Base-by-base conservation (phyloP, 1,284 basidiomycete species). In the Fomitopsis schrenkii region DNA sequence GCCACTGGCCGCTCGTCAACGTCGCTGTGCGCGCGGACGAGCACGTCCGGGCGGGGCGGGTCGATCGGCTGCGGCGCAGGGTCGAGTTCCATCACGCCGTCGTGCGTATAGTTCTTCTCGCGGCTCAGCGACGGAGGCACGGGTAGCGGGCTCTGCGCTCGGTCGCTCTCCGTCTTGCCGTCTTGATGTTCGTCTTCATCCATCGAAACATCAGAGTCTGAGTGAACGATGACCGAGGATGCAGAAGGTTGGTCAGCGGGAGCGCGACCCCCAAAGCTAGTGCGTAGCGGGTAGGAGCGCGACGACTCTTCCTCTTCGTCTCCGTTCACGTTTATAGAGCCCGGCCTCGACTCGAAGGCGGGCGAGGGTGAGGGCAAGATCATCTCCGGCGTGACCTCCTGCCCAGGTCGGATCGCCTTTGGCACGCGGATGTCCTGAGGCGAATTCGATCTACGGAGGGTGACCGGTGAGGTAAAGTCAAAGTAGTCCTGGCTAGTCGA, bases 41-140 rank as follows among this genome's bases (percentile, higher is more conserved):
- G 59, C 4, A 71, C 22, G 2, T 66, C 59, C 1, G 75, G 74
- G 17, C 75, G 71, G 1, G 75, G 74, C 10, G 75, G 75, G 58
- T 75, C 75, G 30, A 64, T 70, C 10, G 69, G 64, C 59, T 74
- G 73, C 2, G 71, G 69, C 38, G 70, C 71, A 9, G 74, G 71
- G 59, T 76, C 73, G 50, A 77, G 64, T 14, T 72, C 65, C 65
- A 75, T 67, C 22, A 77, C 71, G 14, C 75, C 75, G 58, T 77
- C 75, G 62, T 74, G 67, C 0, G 75, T 75, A 2, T 67, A 66
- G 61, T 74, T 72, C 26, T 70, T 68, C 12, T 67, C 64, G 28
- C 72, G 62, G 1, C 64, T 64, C 62, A 76, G 46, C 7, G 58
- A 40, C 4, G 58, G 58, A 8, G 52, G 57, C 28, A 40, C 6